Conservation (phyloP, 495 filamentous ascomycete genomes). For the Haplographium delicatum region DNA sequence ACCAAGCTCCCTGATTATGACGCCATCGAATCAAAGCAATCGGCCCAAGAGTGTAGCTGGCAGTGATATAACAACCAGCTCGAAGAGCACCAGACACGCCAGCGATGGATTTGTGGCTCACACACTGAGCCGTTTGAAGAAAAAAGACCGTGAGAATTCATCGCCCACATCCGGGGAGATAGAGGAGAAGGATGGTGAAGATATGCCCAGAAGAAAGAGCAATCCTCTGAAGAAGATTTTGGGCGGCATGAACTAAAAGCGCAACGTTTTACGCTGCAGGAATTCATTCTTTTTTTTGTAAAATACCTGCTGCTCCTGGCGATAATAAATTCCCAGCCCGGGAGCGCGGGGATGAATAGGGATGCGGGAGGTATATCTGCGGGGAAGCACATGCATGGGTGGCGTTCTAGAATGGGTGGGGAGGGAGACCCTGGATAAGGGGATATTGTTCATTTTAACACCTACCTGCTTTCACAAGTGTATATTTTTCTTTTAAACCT, state of each 20-base stretch:
- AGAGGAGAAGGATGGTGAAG: slow-evolving; percentile 3
- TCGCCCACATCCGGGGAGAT: background rate
- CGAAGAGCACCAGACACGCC: slow-evolving; percentile 2
- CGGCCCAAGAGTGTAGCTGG: slow-evolving; percentile 3
- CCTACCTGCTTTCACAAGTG: background rate
- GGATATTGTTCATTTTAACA: background rate
- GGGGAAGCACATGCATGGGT: background rate
- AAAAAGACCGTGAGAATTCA: background rate
- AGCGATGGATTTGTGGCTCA: background rate
- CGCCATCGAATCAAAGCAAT: slow-evolving; percentile 9
- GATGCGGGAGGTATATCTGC: background rate
- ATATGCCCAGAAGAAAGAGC: background rate
- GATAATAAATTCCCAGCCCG: too few relatives aligned
- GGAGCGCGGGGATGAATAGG: background rate
- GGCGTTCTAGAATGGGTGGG: background rate
- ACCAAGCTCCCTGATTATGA: slow-evolving; percentile 24
- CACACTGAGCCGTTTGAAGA: slow-evolving; percentile 2
- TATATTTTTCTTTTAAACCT: background rate
- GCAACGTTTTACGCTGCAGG: background rate
- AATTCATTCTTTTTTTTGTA: background rate
- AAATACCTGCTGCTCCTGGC: too few relatives aligned
- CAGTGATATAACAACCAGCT: background rate
- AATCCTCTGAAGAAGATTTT: slow-evolving; percentile 10
- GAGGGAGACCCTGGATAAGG: background rate
- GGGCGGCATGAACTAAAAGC: background rate